These are phyloP conservation scores for Toxoplasma gondii DNA, from an alignment of 169 alveolate species.

Conservation along the genomic window DNA sequence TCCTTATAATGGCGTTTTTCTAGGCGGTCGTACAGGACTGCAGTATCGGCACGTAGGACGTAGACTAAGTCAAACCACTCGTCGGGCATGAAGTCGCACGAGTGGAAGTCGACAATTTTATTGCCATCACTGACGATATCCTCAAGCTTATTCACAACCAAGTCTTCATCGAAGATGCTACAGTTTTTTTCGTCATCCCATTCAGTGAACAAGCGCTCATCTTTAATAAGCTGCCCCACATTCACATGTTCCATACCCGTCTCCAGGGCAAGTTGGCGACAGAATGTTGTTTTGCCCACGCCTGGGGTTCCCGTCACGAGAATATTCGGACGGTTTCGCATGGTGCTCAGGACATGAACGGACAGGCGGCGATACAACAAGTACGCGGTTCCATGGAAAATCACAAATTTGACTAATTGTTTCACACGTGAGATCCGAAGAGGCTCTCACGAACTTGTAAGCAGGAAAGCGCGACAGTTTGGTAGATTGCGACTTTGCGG, in stretches of 20 bases:
- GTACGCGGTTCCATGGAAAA: background rate
- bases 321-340: constrained; percentile 54
- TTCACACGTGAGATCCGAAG: too few relatives aligned
- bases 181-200: constrained; percentile 58
- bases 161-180: constrained; percentile 57
- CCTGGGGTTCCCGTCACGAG: constrained; percentile 71
- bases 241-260: constrained; percentile 53
- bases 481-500: background rate
- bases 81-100: constrained; percentile 43
- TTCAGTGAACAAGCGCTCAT: constrained; percentile 30
- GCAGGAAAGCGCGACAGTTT: too few relatives aligned
- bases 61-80: constrained; percentile 44
- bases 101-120: constrained; percentile 58
- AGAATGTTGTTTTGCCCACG: constrained; percentile 54
- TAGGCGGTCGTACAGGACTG: constrained; percentile 46
- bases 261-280: constrained; percentile 49
- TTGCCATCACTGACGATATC: constrained; percentile 35
- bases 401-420: too few relatives aligned
- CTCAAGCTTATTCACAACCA: constrained; percentile 19
- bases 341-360: background rate
- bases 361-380: background rate
- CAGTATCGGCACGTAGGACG: constrained; percentile 61
- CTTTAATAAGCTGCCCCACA: constrained; percentile 24
- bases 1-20: constrained; percentile 37
- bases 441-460: too few relatives aligned